A percentile compares a stretch with the other conserved stretches of the same genome.
phyloP scores from a whole-genome alignment of 495 filamentous ascomycete genomes.

The Pyrenula aspistea region DNA sequence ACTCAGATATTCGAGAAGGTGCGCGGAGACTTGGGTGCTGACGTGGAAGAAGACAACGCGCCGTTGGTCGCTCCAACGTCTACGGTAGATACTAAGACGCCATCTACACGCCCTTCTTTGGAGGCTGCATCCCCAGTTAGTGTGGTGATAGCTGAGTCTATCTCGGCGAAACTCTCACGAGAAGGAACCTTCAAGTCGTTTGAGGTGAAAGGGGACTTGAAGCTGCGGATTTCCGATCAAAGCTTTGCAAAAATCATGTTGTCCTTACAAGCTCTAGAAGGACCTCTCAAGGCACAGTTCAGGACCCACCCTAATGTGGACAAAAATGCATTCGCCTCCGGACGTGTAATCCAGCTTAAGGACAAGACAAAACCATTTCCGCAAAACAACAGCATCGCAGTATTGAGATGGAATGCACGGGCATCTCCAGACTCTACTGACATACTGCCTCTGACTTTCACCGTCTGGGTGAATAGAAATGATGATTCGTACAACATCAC shows the following conservation, averaged over 20 bases:
- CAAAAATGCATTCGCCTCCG: conserved; percentile 64
- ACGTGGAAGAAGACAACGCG: conserved; percentile 54
- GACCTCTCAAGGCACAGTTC: conserved; percentile 71
- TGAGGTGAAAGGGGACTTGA: conserved; percentile 80
- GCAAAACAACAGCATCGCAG: conserved; percentile 76
- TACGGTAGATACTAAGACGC: conserved; percentile 39
- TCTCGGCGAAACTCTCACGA: conserved; percentile 73
- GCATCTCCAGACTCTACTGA: conserved; percentile 60
- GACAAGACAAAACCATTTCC: conserved; percentile 80
- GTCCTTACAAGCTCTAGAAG: conserved; percentile 46
- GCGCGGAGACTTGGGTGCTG: conserved; percentile 73
- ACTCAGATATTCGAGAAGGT: conserved; percentile 95
- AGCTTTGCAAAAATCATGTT: conserved; percentile 82
- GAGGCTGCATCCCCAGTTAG: conserved; percentile 71
- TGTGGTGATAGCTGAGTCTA: conserved; percentile 73
- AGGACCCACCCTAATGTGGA: conserved; percentile 93
- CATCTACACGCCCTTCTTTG: conserved; percentile 49
- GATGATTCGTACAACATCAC: conserved; percentile 73
- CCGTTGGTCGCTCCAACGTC: conserved; percentile 61
- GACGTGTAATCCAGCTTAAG: conserved; percentile 71
- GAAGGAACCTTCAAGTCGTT: conserved; percentile 77
- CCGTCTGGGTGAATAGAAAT: conserved; percentile 88
- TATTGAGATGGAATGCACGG: conserved; percentile 74
- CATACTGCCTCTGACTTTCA: conserved; percentile 78
- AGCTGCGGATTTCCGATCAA: conserved; percentile 76